Conservation (phyloP, 768 basidiomycete genomes). For the Pisolithus orientalis region DNA sequence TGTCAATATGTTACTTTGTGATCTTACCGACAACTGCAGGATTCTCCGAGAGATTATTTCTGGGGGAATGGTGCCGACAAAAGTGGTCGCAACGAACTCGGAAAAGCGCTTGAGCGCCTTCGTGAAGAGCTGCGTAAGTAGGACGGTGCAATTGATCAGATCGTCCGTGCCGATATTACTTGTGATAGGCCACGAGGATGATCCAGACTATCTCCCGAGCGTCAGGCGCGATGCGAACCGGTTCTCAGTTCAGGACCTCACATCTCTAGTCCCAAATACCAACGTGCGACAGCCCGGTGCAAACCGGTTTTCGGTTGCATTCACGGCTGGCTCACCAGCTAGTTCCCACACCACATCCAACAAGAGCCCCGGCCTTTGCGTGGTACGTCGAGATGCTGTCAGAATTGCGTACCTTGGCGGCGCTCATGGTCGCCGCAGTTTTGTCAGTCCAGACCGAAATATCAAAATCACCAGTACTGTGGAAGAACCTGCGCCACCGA, state of each 20-base stretch:
- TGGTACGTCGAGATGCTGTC: conserved; percentile 14
- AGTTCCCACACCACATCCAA: conserved; percentile 3
- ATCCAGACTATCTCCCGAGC: conserved; percentile 21
- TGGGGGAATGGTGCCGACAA: conserved; percentile 71
- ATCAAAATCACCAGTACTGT: conserved; percentile 53
- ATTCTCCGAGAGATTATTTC: conserved; percentile 72
- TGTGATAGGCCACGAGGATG: conserved; percentile 12
- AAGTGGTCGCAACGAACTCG: conserved; percentile 67
- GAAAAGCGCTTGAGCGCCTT: conserved; percentile 61
- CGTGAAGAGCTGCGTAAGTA: conserved; percentile 43
- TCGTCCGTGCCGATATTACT: background rate
- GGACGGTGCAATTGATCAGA: background rate
- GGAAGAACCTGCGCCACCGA: conserved; percentile 56
- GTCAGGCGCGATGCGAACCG: conserved; percentile 23
- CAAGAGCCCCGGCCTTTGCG: conserved; percentile 19
- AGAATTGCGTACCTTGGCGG: background rate
- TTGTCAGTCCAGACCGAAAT: conserved; percentile 57
- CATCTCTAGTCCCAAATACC: conserved; percentile 14
- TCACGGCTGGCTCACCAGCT: conserved; percentile 1
- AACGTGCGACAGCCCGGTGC: background rate
- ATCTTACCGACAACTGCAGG: conserved; percentile 29
- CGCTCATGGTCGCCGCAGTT: conserved; percentile 26
- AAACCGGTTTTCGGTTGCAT: conserved; percentile 5
- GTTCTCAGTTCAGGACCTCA: conserved; percentile 27
- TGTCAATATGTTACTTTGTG: conserved; percentile 4